These are phyloP conservation scores for Candida sanyiensis DNA, from an alignment of 805 yeast species.

Conservation along the genomic window DNA sequence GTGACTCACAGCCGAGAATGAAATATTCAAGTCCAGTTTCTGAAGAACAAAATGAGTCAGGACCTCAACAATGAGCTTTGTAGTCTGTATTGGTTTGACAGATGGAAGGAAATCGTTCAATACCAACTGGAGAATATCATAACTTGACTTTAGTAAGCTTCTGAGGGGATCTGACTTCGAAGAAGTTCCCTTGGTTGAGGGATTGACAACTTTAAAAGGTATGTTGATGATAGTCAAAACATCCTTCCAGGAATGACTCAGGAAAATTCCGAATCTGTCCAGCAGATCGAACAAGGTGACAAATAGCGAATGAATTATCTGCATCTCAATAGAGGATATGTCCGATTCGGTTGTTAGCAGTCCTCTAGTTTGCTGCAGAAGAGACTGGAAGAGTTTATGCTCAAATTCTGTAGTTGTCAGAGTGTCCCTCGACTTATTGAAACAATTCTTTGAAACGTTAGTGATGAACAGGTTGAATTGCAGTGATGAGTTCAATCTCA, in stretches of 20 bases:
- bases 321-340: conserved; percentile 55
- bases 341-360: conserved; percentile 31
- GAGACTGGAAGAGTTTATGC: conserved; percentile 40
- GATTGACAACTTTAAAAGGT: conserved; percentile 44
- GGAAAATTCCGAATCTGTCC: conserved; percentile 65
- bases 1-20: conserved; percentile 86
- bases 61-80: conserved; percentile 63
- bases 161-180: conserved; percentile 17
- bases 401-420: conserved; percentile 33
- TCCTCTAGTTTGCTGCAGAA: conserved; percentile 39
- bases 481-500: conserved; percentile 31
- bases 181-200: conserved; percentile 20
- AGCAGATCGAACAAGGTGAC: conserved; percentile 65
- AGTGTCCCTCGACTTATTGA: conserved; percentile 3
- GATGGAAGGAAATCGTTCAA: conserved; percentile 78
- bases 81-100: conserved; percentile 55
- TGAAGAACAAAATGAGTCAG: conserved; percentile 70
- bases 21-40: conserved; percentile 68
- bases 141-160: conserved; percentile 55
- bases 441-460: conserved; percentile 23
- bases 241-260: conserved; percentile 64
- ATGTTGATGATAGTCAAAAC: conserved; percentile 56
- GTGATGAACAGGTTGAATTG: conserved; percentile 48
- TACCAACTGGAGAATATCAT: conserved; percentile 75
- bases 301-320: conserved; percentile 56